A percentile compares a stretch with the other conserved stretches of the same genome.
These are phyloP conservation scores for Pseudopediastrum boryanum DNA, from an alignment of 139 green algal genomes.

Conservation along the genomic window DNA sequence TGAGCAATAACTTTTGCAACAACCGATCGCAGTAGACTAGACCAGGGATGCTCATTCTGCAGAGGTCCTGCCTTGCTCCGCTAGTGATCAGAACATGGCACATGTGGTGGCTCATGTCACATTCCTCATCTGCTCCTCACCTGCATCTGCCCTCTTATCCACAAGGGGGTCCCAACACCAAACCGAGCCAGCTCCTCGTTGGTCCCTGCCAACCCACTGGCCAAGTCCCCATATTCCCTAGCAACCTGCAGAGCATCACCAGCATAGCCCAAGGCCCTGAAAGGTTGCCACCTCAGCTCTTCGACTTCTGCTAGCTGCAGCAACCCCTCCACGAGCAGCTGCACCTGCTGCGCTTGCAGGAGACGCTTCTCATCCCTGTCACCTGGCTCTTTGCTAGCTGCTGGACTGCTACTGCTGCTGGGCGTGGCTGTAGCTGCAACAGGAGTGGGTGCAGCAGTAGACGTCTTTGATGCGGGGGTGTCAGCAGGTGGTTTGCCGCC, in stretches of 20 bases:
- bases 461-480: background rate
- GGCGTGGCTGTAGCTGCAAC: background rate
- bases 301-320: conserved; percentile 14
- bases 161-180: background rate
- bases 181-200: too few relatives aligned
- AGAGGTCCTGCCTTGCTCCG: too few relatives aligned
- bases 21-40: too few relatives aligned
- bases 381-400: too few relatives aligned
- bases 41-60: too few relatives aligned
- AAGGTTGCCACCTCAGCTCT: background rate
- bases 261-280: background rate
- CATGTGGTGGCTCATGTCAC: too few relatives aligned
- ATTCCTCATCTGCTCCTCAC: background rate
- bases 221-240: too few relatives aligned
- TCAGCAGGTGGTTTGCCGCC: too few relatives aligned
- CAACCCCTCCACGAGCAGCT: conserved; percentile 13
- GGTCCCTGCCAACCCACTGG: too few relatives aligned
- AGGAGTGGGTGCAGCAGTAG: background rate
- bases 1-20: too few relatives aligned
- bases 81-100: too few relatives aligned
- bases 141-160: background rate
- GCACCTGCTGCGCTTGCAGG: conserved; percentile 8
- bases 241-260: background rate
- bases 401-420: background rate
- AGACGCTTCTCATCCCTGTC: too few relatives aligned